Percentiles rank a stretch among this genome's conserved stretches.
These are phyloP conservation scores for Cladorrhinum sp. DNA, from an alignment of 2,329 filamentous ascomycete genomes.

Conservation along the genomic window DNA sequence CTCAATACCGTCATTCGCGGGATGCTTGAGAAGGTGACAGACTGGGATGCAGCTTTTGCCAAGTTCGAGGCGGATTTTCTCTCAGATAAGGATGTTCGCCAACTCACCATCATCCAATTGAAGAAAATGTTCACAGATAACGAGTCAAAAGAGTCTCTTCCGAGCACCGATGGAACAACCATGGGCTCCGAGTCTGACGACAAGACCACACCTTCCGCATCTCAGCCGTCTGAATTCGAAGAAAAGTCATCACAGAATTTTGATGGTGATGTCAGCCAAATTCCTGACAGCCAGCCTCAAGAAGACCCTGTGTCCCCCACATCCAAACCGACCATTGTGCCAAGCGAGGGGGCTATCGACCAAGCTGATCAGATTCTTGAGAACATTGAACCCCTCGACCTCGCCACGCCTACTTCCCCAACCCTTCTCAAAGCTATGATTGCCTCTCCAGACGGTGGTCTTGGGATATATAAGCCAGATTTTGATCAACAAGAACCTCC, in stretches of 20 bases:
- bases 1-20: constrained; percentile 84
- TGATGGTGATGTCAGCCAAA: constrained; percentile 16
- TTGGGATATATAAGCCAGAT: constrained; percentile 12
- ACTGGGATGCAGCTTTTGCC: constrained; percentile 87
- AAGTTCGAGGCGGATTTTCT: constrained; percentile 93
- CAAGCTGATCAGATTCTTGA: constrained; percentile 36
- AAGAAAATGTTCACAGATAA: constrained; percentile 94
- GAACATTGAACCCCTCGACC: constrained; percentile 49
- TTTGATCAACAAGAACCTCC: constrained; percentile 3
- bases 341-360: constrained; percentile 23
- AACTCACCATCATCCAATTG: constrained; percentile 86
- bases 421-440: constrained; percentile 23
- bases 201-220: constrained; percentile 42
- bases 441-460: constrained; percentile 13
- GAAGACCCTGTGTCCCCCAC: constrained; percentile 19
- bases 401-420: constrained; percentile 42
- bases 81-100: constrained; percentile 92
- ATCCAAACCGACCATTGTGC: constrained; percentile 2
- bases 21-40: constrained; percentile 87
- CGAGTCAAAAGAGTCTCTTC: constrained; percentile 73
- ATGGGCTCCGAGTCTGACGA: constrained; percentile 44
- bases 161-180: constrained; percentile 60
- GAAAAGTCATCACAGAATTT: constrained; percentile 26
- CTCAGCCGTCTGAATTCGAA: constrained; percentile 26
- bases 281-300: constrained; percentile 4